These are phyloP conservation scores for Cryptomeria japonica DNA, from an alignment of 75 land plant species.

Conservation along the genomic window DNA sequence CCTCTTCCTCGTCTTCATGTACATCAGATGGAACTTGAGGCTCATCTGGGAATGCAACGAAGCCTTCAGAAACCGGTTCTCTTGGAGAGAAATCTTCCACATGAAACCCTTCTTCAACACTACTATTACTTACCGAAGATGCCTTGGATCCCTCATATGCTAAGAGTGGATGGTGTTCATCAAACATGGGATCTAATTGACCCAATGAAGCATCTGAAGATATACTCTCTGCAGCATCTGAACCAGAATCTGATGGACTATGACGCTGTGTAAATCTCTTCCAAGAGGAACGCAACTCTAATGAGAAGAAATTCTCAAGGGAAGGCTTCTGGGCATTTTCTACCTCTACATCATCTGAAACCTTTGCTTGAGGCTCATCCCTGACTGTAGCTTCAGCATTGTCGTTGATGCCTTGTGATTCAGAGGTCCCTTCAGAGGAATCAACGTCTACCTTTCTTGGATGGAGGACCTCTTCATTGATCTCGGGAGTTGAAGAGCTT, in stretches of 20 bases:
- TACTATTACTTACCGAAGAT: slow-evolving; percentile 3
- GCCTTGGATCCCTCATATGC: slow-evolving; percentile 36
- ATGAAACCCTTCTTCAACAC: slow-evolving; percentile 7
- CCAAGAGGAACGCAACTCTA: slow-evolving; percentile 21
- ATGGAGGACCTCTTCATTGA: background rate
- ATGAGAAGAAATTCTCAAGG: slow-evolving; percentile 4
- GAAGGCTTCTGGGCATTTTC: background rate
- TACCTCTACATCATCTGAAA: slow-evolving; percentile 10
- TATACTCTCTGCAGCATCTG: slow-evolving; percentile 52
- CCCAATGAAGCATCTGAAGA: slow-evolving; percentile 78
- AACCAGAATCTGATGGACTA: slow-evolving; percentile 44
- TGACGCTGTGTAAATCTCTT: slow-evolving; percentile 22
- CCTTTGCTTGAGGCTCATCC: background rate
- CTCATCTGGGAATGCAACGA: slow-evolving; percentile 11
- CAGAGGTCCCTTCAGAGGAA: background rate
- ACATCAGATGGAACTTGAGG: slow-evolving; percentile 19
- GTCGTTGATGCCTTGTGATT: background rate
- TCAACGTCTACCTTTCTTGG: background rate
- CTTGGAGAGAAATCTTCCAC: slow-evolving; percentile 14
- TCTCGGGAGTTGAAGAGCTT: background rate
- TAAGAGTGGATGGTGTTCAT: slow-evolving; percentile 73
- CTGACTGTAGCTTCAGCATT: background rate
- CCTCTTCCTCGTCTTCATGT: slow-evolving; percentile 27
- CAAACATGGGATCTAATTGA: slow-evolving; percentile 64
- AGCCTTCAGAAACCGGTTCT: background rate